Evolutionary conservation across 2,329 filamentous ascomycete species (phyloP), one percentile per base, ranked within the genome.

Genomic region (Fusarium globosum): DNA sequence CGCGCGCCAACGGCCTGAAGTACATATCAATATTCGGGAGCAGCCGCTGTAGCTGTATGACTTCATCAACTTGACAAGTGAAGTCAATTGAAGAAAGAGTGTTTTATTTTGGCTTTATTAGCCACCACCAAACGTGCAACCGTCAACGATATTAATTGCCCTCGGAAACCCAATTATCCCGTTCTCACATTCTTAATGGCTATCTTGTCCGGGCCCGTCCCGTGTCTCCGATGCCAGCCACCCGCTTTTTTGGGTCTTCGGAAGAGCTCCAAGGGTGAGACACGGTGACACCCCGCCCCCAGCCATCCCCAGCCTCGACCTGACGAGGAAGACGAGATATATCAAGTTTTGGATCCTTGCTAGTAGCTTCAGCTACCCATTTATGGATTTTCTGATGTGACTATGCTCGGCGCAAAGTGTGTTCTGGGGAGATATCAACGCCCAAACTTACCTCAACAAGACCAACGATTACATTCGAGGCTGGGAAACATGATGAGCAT

Each of bases 271-370:
- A 65, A 66, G 52, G 45, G 36, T 73, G 57, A 73, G 55, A 66
- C 66, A 59, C 51, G 23, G 65, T 69, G 30, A 49, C 59, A 70
- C 71, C 68, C 71, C 68, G 59, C 71, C 71, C 71, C 71, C 71
- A 74, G 71, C 71, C 71, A 74, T 74, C 68, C 71, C 71, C 71
- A 74, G 68, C 71, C 71, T 74, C 61, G 58, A 69, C 48, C 48
- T 55, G 60, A 69, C 63, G 42, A 74, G 51, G 42, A 72, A 69
- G 57, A 61, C 53, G 28, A 61, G 69, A 66, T 61, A 66, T 56
- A 70, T 41, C 67, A 71, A 65, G 71, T 57, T 72, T 72, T 61
- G 30, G 7, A 74, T 49, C 71, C 71, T 62, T 74, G 71, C 71
- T 74, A 74, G 71, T 41, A 53, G 18, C 36, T 42, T 57, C 42